Evolutionary conservation across 2,329 filamentous ascomycete genomes (phyloP).

Genomic region (Sarocladium strictum): DNA sequence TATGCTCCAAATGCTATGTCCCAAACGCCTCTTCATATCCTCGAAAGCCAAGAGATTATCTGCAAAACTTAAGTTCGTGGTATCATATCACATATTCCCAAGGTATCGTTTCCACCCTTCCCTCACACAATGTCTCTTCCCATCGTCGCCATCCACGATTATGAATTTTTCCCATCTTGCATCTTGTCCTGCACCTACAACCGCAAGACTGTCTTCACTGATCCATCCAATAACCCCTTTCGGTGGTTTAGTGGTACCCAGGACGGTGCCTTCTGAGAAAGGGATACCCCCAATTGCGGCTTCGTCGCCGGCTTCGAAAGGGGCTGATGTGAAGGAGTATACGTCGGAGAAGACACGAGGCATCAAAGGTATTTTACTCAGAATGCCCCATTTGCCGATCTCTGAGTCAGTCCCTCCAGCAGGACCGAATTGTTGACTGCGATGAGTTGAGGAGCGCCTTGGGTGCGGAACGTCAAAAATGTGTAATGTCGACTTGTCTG

Average conservation of each 20-base stretch:
- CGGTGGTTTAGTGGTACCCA: constrained; percentile 52
- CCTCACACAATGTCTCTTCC: constrained; percentile 58
- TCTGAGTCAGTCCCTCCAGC: constrained; percentile 26
- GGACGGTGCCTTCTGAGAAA: constrained; percentile 36
- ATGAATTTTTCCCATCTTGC: constrained; percentile 85
- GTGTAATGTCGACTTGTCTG: constrained; percentile 93
- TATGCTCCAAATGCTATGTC: neutral
- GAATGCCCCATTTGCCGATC: constrained; percentile 75
- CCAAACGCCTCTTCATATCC: neutral
- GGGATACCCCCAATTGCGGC: constrained; percentile 39
- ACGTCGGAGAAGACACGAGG: constrained; percentile 84
- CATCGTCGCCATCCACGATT: constrained; percentile 61
- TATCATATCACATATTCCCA: constrained; percentile 27
- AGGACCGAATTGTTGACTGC: constrained; percentile 22
- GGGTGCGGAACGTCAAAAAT: constrained; percentile 77
- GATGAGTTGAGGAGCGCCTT: constrained; percentile 29
- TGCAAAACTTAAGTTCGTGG: neutral
- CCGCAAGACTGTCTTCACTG: constrained; percentile 64
- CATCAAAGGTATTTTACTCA: constrained; percentile 77
- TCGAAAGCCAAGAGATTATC: neutral
- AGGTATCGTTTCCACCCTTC: constrained; percentile 83
- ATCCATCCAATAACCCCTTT: constrained; percentile 88
- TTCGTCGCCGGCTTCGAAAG: constrained; percentile 82
- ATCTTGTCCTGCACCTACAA: constrained; percentile 74
- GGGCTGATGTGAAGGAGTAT: constrained; percentile 75